Conservation (phyloP, 495 filamentous ascomycete species). For the Polyplosphaeria fusca region DNA sequence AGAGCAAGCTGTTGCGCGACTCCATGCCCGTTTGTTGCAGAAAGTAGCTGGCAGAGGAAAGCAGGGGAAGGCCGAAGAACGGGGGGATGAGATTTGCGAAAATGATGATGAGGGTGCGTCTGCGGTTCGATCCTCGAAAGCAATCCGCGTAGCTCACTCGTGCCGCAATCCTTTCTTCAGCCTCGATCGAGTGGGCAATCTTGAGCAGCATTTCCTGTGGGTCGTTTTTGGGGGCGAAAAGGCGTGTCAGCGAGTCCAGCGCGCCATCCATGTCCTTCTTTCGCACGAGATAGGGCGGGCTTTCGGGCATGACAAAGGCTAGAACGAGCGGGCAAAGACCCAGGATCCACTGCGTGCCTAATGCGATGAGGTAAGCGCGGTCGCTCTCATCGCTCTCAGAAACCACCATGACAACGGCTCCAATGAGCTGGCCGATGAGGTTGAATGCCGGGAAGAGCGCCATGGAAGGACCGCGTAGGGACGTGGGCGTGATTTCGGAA, state of each 20-base stretch:
- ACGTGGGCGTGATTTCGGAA: slow-evolving; percentile 14
- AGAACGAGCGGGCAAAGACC: slow-evolving; percentile 3
- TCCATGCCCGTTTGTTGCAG: slow-evolving; percentile 11
- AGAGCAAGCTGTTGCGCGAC: slow-evolving; percentile 1
- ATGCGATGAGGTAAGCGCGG: slow-evolving; percentile 11
- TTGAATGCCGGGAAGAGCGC: slow-evolving; percentile 15
- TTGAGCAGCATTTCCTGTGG: neutral
- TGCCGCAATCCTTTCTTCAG: slow-evolving; percentile 6
- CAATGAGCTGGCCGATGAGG: slow-evolving; percentile 18
- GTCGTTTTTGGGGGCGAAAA: slow-evolving; percentile 13
- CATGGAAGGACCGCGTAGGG: slow-evolving; percentile 10
- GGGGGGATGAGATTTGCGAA: slow-evolving; percentile 7
- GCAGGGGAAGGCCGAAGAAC: slow-evolving; percentile 16
- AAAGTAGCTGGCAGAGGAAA: slow-evolving; percentile 14
- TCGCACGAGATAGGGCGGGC: slow-evolving; percentile 10
- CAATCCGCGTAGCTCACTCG: slow-evolving; percentile 12
- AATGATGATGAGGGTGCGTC: slow-evolving; percentile 15
- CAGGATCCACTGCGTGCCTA: slow-evolving; percentile 10
- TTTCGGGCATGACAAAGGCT: slow-evolving; percentile 13
- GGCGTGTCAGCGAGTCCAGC: slow-evolving; percentile 7
- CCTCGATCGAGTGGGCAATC: slow-evolving; percentile 5
- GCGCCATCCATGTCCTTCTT: slow-evolving; percentile 6
- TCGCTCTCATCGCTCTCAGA: neutral
- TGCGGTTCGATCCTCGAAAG: slow-evolving; percentile 14
- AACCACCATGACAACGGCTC: slow-evolving; percentile 9